These are phyloP conservation scores for Chlorella sorokiniana DNA, from an alignment of 139 green algal species.

Conservation along the genomic window DNA sequence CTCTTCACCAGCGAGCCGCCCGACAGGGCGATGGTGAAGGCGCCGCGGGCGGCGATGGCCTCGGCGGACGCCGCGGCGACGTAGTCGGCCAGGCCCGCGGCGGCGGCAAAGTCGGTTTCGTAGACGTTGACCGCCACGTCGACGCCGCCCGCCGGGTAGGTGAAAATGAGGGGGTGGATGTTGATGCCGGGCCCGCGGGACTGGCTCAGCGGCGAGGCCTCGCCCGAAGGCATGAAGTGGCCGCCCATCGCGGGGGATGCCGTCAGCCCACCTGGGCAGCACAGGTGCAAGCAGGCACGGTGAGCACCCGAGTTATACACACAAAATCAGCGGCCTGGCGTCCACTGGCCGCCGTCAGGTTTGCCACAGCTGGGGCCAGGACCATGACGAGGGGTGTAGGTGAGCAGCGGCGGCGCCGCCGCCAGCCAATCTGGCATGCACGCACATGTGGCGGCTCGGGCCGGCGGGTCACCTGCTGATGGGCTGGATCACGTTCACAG, in stretches of 20 bases:
- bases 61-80: slow-evolving; percentile 27
- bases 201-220: slow-evolving; percentile 64
- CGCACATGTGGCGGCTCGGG: not conserved
- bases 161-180: slow-evolving; percentile 65
- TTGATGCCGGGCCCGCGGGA: slow-evolving; percentile 69
- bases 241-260: slow-evolving; percentile 91
- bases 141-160: slow-evolving; percentile 56
- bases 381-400: not conserved
- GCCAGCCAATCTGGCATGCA: not conserved
- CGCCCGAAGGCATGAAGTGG: slow-evolving; percentile 84
- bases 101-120: slow-evolving; percentile 25
- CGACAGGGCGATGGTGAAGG: slow-evolving; percentile 87
- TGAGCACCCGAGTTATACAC: not conserved
- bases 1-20: slow-evolving; percentile 74
- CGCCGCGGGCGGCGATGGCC: slow-evolving; percentile 34
- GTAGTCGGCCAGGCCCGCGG: slow-evolving; percentile 31
- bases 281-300: not conserved
- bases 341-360: too few relatives aligned
- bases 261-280: slow-evolving; percentile 64
- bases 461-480: slow-evolving; percentile 24
- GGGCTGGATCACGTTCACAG: slow-evolving; percentile 27
- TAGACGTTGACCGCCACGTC: slow-evolving; percentile 54
- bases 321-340: too few relatives aligned
- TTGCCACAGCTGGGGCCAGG: not conserved
- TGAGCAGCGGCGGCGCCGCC: too few relatives aligned